phyloP scores from a whole-genome alignment of 495 filamentous ascomycete species.

The Podospora pseudocomata region DNA sequence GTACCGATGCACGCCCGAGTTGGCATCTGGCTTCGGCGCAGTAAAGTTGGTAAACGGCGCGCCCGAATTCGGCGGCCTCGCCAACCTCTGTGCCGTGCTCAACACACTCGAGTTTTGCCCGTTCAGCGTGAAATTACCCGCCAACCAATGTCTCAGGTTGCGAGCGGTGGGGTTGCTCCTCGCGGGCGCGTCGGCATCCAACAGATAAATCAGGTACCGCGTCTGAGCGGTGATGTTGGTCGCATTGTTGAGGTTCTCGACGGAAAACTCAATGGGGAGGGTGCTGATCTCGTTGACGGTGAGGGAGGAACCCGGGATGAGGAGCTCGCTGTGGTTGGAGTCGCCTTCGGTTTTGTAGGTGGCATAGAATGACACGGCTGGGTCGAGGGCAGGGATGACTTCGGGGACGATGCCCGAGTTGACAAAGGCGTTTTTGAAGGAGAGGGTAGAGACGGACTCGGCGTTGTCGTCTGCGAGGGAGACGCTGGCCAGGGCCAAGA shows the following conservation, averaged over 20 bases:
- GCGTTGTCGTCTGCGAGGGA: constrained; percentile 21
- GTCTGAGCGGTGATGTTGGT: constrained; percentile 23
- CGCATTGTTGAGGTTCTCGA: constrained; percentile 29
- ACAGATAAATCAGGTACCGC: constrained; percentile 27
- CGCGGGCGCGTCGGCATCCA: constrained; percentile 27
- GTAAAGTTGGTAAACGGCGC: constrained; percentile 27
- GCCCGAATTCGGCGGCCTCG: constrained; percentile 5
- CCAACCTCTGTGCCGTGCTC: constrained; percentile 24
- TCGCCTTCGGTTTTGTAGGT: constrained; percentile 20
- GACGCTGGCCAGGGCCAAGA: constrained; percentile 13
- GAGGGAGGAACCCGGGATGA: constrained; percentile 20
- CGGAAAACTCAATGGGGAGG: constrained; percentile 26
- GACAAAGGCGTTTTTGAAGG: constrained; percentile 27
- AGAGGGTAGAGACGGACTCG: constrained; percentile 20
- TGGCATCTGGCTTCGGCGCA: constrained; percentile 15
- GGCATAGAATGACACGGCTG: constrained; percentile 28
- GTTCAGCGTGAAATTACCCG: constrained; percentile 26
- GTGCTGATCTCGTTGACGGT: constrained; percentile 16
- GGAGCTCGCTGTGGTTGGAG: constrained; percentile 18
- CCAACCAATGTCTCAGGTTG: constrained; percentile 28
- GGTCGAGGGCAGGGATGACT: constrained; percentile 28
- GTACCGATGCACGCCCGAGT: constrained; percentile 27
- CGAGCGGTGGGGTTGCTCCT: constrained; percentile 23
- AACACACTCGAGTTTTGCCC: constrained; percentile 19
- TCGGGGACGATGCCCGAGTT: constrained; percentile 29